These are phyloP conservation scores for Paecilomyces niveus DNA, from an alignment of 2,329 filamentous ascomycete genomes.

Conservation along the genomic window DNA sequence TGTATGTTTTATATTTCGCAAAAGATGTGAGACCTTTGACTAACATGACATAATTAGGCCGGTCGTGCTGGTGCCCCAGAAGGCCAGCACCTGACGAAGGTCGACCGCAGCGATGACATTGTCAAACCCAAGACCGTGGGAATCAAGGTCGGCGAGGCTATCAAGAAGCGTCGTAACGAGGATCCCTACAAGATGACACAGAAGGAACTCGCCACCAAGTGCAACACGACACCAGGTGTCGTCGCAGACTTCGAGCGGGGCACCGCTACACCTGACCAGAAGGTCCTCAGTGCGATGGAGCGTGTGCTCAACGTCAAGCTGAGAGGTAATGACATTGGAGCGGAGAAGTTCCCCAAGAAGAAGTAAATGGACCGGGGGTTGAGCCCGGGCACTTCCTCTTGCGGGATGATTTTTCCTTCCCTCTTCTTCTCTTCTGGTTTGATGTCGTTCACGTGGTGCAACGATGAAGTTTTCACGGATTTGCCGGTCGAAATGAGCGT, in stretches of 20 bases:
- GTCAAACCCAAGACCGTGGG: constrained; percentile 93
- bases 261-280: constrained; percentile 71
- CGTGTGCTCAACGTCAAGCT: constrained; percentile 81
- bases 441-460: constrained; percentile 6
- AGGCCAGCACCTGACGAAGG: constrained; percentile 94
- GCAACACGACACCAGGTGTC: constrained; percentile 75
- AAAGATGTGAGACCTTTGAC: constrained; percentile 3
- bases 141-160: constrained; percentile 71
- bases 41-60: constrained; percentile 28
- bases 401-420: constrained; percentile 10
- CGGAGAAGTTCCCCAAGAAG: constrained; percentile 75
- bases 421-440: constrained; percentile 9
- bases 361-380: constrained; percentile 38
- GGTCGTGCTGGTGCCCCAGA: constrained; percentile 50
- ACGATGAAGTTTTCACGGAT: constrained; percentile 1
- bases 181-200: constrained; percentile 95
- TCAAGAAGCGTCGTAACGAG: constrained; percentile 69
- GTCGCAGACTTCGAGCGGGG: constrained; percentile 83
- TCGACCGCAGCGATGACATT: constrained; percentile 95
- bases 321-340: constrained; percentile 75
- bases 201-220: constrained; percentile 76
- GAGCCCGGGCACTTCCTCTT: constrained; percentile 18
- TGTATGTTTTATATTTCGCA: constrained; percentile 47
- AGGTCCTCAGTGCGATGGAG: constrained; percentile 72
- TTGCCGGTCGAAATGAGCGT: constrained; percentile 7